phyloP scores from a whole-genome alignment of 2,329 filamentous ascomycete species.

The Blumeria hordei region DNA sequence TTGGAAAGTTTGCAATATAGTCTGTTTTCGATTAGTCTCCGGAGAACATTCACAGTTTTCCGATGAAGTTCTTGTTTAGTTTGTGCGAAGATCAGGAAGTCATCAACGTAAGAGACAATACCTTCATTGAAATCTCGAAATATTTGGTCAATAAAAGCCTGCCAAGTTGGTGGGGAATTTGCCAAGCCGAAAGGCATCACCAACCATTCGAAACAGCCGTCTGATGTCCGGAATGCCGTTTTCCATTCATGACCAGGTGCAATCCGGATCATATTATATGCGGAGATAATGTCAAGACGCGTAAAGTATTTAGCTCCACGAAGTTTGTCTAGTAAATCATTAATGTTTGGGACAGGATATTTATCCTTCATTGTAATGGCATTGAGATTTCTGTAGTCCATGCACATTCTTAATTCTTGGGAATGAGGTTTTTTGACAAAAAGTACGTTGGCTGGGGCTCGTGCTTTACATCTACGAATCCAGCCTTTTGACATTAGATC shows the following conservation, averaged over 20 bases:
- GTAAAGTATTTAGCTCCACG: background rate
- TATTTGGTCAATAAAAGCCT: background rate
- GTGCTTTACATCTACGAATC: background rate
- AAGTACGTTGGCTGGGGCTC: background rate
- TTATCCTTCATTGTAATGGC: background rate
- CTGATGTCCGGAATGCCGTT: background rate
- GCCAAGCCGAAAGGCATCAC: background rate
- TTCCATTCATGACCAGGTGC: background rate
- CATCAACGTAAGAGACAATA: background rate
- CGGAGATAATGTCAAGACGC: background rate
- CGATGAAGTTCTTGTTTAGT: background rate
- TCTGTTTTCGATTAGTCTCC: background rate
- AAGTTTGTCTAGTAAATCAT: background rate
- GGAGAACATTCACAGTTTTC: background rate
- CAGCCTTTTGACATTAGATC: background rate
- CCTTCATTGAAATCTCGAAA: background rate
- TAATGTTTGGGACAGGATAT: constrained; percentile 1
- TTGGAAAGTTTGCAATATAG: constrained; percentile 1
- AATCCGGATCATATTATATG: constrained; percentile 1
- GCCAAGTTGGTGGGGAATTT: background rate
- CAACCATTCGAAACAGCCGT: background rate
- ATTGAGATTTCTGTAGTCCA: background rate
- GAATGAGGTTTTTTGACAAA: background rate
- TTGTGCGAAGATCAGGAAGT: background rate
- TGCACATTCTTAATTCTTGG: background rate